These are phyloP conservation scores for Yamadazyma sp. DNA, from an alignment of 1,139 yeast genomes.

Conservation along the genomic window DNA sequence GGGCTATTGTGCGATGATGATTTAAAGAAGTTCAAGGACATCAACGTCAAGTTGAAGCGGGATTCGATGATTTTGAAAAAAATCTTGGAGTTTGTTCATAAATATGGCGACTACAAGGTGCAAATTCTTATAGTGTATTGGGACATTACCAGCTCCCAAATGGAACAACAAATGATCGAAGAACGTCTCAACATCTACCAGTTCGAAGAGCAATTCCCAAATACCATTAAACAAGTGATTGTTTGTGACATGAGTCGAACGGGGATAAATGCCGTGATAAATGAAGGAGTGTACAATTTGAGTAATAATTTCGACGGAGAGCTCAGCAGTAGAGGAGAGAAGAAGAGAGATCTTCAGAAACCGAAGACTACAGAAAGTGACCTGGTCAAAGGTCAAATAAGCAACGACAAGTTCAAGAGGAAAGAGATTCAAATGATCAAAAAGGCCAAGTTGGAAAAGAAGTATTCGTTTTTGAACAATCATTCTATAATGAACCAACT, in stretches of 20 bases:
- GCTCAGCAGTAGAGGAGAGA: conserved; percentile 32
- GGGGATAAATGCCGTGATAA: conserved; percentile 29
- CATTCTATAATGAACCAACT: conserved; percentile 24
- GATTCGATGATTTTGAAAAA: conserved; percentile 41
- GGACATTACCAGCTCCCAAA: conserved; percentile 29
- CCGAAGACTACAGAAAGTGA: neutral
- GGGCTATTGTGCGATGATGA: conserved; percentile 30
- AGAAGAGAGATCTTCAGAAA: conserved; percentile 3
- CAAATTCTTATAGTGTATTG: conserved; percentile 41
- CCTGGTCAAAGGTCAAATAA: conserved; percentile 1
- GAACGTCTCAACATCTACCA: conserved; percentile 17
- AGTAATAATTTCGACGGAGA: conserved; percentile 28
- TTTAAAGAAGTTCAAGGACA: conserved; percentile 12
- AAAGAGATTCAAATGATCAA: conserved; percentile 27
- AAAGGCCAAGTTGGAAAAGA: conserved; percentile 31
- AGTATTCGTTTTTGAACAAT: conserved; percentile 34
- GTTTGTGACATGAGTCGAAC: conserved; percentile 37
- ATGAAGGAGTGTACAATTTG: conserved; percentile 25
- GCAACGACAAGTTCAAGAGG: conserved; percentile 19
- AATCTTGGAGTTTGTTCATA: conserved; percentile 34
- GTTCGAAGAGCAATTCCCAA: conserved; percentile 7
- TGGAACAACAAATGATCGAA: conserved; percentile 19
- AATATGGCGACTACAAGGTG: conserved; percentile 34
- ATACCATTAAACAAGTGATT: conserved; percentile 18
- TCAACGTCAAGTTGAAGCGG: conserved; percentile 30